Conservation (phyloP, 2,329 filamentous ascomycete species). For the Lasiodiplodia citricola region DNA sequence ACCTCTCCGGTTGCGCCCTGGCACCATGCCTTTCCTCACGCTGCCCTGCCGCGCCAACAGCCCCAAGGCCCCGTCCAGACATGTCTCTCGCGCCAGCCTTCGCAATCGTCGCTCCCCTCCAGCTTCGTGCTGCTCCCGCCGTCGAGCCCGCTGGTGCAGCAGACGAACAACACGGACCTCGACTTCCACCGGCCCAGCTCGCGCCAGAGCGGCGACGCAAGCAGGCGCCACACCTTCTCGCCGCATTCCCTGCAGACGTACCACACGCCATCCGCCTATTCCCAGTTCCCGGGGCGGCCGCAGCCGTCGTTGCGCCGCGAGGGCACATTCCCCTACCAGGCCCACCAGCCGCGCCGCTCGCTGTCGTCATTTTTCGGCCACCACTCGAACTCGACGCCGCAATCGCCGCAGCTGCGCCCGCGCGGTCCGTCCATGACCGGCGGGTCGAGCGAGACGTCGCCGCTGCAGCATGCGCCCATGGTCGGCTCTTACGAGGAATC, state of each 20-base stretch:
- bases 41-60: constrained; percentile 44
- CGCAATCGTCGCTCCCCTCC: constrained; percentile 70
- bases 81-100: constrained; percentile 47
- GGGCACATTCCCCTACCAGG: constrained; percentile 69
- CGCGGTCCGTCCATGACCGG: constrained; percentile 70
- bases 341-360: constrained; percentile 78
- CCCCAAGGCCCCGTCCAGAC: constrained; percentile 1
- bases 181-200: constrained; percentile 59
- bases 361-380: constrained; percentile 63
- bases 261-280: constrained; percentile 44
- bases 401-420: constrained; percentile 56
- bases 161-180: constrained; percentile 80
- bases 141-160: constrained; percentile 90
- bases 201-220: constrained; percentile 41
- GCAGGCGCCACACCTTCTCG: constrained; percentile 74
- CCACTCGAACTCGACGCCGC: constrained; percentile 47
- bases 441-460: constrained; percentile 72
- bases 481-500: constrained; percentile 98
- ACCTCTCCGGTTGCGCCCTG: constrained; percentile 65
- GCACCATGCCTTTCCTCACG: constrained; percentile 55
- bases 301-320: constrained; percentile 62
- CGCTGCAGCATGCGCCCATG: constrained; percentile 89
- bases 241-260: constrained; percentile 62
- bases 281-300: constrained; percentile 5
- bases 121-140: constrained; percentile 86